A percentile compares a stretch with the other conserved stretches of the same genome.
Evolutionary conservation across 1,284 basidiomycete genomes (phyloP).

Genomic region (Golubevia sp.): DNA sequence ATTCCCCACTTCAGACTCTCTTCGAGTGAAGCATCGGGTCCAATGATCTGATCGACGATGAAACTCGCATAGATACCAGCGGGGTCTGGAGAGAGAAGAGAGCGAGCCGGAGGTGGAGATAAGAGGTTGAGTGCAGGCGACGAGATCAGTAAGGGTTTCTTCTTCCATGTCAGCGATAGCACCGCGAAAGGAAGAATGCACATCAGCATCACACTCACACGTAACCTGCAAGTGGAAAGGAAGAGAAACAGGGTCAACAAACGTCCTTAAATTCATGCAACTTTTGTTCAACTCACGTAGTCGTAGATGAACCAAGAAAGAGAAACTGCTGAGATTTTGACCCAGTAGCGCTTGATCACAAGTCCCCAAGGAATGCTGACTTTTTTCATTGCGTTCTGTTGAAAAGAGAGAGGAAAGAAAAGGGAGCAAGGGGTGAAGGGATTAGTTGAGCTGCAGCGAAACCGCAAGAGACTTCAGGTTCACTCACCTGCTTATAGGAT

Average conservation of each 20-base stretch:
- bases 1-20: slow-evolving; percentile 57
- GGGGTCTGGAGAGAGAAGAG: slow-evolving; percentile 21
- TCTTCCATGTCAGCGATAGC: too few species aligned
- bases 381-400: slow-evolving; percentile 76
- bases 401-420: slow-evolving; percentile 63
- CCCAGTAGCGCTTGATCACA: slow-evolving; percentile 80
- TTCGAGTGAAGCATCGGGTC: slow-evolving; percentile 65
- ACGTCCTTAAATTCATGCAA: too few species aligned
- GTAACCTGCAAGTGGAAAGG: too few species aligned
- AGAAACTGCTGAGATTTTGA: slow-evolving; percentile 72
- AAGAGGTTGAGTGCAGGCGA: background rate
- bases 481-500: too few species aligned
- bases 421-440: background rate
- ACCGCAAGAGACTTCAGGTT: too few species aligned
- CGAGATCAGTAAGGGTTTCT: background rate
- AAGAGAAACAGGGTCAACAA: too few species aligned
- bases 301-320: slow-evolving; percentile 84
- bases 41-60: slow-evolving; percentile 74
- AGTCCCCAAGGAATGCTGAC: slow-evolving; percentile 76
- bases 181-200: too few species aligned
- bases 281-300: slow-evolving; percentile 64
- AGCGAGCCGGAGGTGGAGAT: background rate
- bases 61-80: slow-evolving; percentile 77
- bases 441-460: too few species aligned
- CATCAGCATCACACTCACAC: too few species aligned